Conservation (phyloP, 345 rosid species). For the Laguncularia racemosa region DNA sequence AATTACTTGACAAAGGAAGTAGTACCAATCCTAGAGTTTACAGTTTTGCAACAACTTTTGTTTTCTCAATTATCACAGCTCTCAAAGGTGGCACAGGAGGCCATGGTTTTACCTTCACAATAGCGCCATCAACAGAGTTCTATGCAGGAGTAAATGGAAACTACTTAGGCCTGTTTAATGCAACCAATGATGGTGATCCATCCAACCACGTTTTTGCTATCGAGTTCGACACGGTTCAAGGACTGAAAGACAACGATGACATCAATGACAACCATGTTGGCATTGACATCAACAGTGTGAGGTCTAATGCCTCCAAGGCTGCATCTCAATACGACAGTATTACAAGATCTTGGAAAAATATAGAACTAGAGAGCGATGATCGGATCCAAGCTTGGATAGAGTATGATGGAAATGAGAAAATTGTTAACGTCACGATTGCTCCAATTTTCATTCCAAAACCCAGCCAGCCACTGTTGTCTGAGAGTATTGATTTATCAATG, state of each 20-base stretch:
- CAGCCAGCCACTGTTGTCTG: constrained; percentile 25
- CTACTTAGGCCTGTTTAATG: constrained; percentile 45
- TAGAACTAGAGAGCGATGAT: constrained; percentile 30
- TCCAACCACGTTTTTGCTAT: constrained; percentile 44
- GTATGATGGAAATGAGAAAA: constrained; percentile 33
- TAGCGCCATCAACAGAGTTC: constrained; percentile 33
- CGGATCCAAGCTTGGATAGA: constrained; percentile 54
- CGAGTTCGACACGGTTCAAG: constrained; percentile 54
- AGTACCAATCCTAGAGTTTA: constrained; percentile 7
- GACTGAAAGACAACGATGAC: constrained; percentile 11
- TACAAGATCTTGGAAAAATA: constrained; percentile 6
- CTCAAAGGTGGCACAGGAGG: constrained; percentile 35
- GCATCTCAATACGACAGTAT: constrained; percentile 16
- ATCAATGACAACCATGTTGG: constrained; percentile 41
- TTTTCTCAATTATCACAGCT: constrained; percentile 29
- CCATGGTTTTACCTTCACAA: constrained; percentile 43
- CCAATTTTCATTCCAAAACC: constrained; percentile 33
- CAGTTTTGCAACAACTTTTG: constrained; percentile 44
- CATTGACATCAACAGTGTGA: constrained; percentile 44
- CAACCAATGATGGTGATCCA: background rate
- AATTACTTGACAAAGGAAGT: constrained; percentile 12
- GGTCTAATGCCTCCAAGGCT: constrained; percentile 6
- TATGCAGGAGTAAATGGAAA: constrained; percentile 22
- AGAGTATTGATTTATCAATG: constrained; percentile 4
- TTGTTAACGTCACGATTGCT: constrained; percentile 35